phyloP scores from a whole-genome alignment of 2,329 filamentous ascomycete species.

The Sarocladium brachiariae region DNA sequence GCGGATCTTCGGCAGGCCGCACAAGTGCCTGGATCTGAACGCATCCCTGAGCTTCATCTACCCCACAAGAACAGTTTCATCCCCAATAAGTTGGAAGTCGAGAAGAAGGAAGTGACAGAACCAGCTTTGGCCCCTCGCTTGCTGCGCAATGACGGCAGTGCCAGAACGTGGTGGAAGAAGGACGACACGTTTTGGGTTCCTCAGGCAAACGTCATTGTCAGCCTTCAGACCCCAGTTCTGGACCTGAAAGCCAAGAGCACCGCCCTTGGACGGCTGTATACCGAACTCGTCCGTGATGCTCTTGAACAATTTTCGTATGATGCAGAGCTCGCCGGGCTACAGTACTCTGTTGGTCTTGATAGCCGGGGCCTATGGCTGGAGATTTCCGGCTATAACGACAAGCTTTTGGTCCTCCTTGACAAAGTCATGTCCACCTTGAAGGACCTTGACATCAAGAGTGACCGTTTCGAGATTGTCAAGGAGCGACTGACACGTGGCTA shows the following conservation, averaged over 20 bases:
- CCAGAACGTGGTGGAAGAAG: conserved; percentile 94
- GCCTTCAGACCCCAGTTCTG: conserved; percentile 72
- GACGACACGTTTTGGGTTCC: conserved; percentile 98
- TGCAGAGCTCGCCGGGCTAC: conserved; percentile 82
- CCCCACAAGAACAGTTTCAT: conserved; percentile 96
- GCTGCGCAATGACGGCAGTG: conserved; percentile 73
- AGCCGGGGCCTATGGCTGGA: conserved; percentile 69
- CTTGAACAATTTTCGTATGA: conserved; percentile 93
- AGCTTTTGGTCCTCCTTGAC: conserved; percentile 82
- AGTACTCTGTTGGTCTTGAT: conserved; percentile 71
- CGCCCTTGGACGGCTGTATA: conserved; percentile 73
- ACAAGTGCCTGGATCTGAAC: conserved; percentile 43
- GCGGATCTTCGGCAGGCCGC: conserved; percentile 61
- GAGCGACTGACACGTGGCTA: conserved; percentile 71
- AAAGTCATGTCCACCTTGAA: conserved; percentile 81
- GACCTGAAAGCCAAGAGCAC: conserved; percentile 70
- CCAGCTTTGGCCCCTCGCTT: conserved; percentile 69
- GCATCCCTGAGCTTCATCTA: conserved; percentile 69
- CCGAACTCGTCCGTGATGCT: conserved; percentile 80
- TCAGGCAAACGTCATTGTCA: conserved; percentile 80
- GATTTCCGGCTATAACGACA: conserved; percentile 92
- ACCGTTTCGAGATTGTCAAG: conserved; percentile 86
- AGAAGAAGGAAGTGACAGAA: conserved; percentile 82
- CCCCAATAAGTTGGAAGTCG: conserved; percentile 84
- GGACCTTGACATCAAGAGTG: conserved; percentile 75